These are phyloP conservation scores for Antitrichia curtipendula DNA, from an alignment of 225 moss, liverwort and hornwort species.

Conservation along the genomic window DNA sequence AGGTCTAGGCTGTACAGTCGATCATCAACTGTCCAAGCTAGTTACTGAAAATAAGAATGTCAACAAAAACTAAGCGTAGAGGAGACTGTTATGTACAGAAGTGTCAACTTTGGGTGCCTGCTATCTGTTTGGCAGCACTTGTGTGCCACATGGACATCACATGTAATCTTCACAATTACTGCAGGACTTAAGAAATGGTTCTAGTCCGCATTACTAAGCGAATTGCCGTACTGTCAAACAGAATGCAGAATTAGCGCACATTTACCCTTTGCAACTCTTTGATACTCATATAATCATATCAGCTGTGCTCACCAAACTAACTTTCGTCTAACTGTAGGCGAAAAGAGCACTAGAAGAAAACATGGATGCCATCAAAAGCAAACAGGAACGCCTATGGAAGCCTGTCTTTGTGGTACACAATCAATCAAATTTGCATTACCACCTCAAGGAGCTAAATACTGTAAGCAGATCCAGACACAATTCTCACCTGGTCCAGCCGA, in stretches of 20 bases:
- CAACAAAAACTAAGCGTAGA: background rate
- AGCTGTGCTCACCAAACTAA: background rate
- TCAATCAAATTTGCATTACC: background rate
- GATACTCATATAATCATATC: background rate
- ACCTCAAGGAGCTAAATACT: background rate
- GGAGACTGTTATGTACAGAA: background rate
- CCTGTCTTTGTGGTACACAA: background rate
- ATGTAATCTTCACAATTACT: background rate
- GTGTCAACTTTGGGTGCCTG: background rate
- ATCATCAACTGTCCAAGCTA: background rate
- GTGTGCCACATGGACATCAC: background rate
- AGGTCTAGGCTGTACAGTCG: background rate
- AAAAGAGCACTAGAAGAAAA: background rate
- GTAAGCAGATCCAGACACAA: background rate
- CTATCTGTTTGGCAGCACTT: background rate
- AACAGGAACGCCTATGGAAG: background rate
- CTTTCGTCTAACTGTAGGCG: background rate
- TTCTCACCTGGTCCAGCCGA: slow-evolving; percentile 27
- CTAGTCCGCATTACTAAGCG: background rate
- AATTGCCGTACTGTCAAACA: background rate
- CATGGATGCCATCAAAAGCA: background rate
- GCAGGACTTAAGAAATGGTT: background rate
- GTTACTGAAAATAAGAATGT: background rate
- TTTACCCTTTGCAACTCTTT: background rate
- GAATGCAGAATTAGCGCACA: background rate